Evolutionary conservation across 2,329 filamentous ascomycete species (phyloP).

Genomic region (Neonectria punicea): DNA sequence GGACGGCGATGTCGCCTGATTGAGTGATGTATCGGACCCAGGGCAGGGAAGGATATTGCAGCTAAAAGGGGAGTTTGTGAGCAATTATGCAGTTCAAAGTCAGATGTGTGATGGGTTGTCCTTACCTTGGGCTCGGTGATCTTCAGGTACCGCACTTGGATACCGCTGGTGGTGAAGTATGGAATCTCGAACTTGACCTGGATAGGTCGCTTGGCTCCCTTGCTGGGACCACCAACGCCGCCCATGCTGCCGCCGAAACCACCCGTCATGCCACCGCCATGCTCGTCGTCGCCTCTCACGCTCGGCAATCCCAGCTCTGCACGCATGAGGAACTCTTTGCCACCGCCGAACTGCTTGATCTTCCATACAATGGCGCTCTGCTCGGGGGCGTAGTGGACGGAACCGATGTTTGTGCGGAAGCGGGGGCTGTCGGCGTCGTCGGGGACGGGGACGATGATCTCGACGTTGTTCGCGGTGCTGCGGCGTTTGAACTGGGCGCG

Average conservation of each 20-base stretch:
- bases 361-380: conserved; percentile 99
- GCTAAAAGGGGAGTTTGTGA: conserved; percentile 58
- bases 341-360: conserved; percentile 99
- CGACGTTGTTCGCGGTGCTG: conserved; percentile 98
- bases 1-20: conserved; percentile 94
- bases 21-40: conserved; percentile 99
- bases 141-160: conserved; percentile 98
- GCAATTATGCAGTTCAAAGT: not conserved
- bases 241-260: conserved; percentile 98
- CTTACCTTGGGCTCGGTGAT: conserved; percentile 98
- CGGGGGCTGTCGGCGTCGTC: conserved; percentile 96
- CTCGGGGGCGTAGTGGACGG: conserved; percentile 96
- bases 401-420: conserved; percentile 97
- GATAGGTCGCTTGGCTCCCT: conserved; percentile 92
- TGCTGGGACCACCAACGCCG: conserved; percentile 78
- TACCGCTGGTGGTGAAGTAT: conserved; percentile 99
- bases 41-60: conserved; percentile 97
- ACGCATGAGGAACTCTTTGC: conserved; percentile 98
- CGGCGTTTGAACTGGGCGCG: conserved; percentile 98
- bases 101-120: conserved; percentile 30
- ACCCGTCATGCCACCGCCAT: conserved; percentile 96
- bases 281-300: conserved; percentile 94
- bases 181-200: conserved; percentile 99
- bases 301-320: conserved; percentile 94
- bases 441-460: conserved; percentile 96